Evolutionary conservation across 176 grass and related monocot genomes (phyloP), one percentile per base, ranked within the genome.

Genomic region (Paspalum vaginatum): DNA sequence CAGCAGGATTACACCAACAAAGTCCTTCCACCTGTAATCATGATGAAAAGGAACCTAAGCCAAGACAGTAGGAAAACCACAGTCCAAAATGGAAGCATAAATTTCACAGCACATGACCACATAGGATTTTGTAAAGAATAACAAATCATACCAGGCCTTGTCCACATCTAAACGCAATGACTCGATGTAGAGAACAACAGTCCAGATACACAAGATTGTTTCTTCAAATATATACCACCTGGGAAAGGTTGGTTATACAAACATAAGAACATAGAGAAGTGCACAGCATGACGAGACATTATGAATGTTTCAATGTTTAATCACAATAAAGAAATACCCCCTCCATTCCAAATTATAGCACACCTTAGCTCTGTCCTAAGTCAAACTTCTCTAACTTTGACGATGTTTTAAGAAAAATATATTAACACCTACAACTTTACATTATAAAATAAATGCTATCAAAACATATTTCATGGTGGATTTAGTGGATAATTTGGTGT

Each of bases 181-280:
- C 11, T 84, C 75, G 49, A 97, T 87, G 65, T 93, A 97, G 58
- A 97, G 79, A 61, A 85, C 82, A 77, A 64, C 88, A 53, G 93
- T 97, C 93, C 93, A 97, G 47, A 74, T 70, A 85, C 67, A 87
- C 51, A 97, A 77, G 58, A 92, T 78, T 71, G 90, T 87, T 85
- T 97, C 90, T 81, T 86, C 85, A 80, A 97, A 93, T 88, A 91
- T 91, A 59, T 97, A 97, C 93, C 93, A 97, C 88, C 92, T 92
- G 76, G 52, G 74, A 85, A 75, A 87, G 52, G 71, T 67, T 42
- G 54, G 50, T 86, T 58, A 50, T 22, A 70, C 56, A 86, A 77
- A 32, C 27, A 8, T 84, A 70, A 81, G 54, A 75, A 74, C 78
- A 65, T 54, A 66, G 24, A 71, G 24, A 70, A 57, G 5, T 21